Evolutionary conservation across 2,329 filamentous ascomycete genomes (phyloP), one percentile per base, ranked within the genome.

Genomic region (Cercospora zeina): DNA sequence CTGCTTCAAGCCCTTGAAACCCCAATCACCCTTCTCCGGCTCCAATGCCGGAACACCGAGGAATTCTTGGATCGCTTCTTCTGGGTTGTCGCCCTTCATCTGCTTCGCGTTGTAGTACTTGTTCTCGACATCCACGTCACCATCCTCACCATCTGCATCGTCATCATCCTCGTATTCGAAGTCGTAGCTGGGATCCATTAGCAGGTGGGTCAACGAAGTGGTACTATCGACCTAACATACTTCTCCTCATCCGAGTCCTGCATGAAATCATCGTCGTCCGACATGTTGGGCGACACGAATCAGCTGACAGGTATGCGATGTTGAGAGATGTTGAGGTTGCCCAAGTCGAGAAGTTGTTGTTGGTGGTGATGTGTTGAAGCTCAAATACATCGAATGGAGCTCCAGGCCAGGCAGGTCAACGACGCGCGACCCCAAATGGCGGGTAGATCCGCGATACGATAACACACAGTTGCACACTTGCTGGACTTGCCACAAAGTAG

Each of bases 101-200:
- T 97, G 93, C 79, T 99, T 99, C 47, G 95, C 95, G 78, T 97
- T 97, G 83, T 97, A 99, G 82, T 99, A 99, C 80, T 96, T 97
- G 82, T 99, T 99, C 77, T 99, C 95, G 75, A 97, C 96, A 69
- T 93, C 92, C 71, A 97, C 90, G 75, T 97, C 91, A 62, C 88
- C 92, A 33, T 85, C 87, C 62, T 96, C 89, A 47, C 96, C 90
- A 54, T 95, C 92, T 61, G 96, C 91, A 68, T 92, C 91, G 69
- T 91, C 93, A 69, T 91, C 93, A 70, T 92, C 95, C 75, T 97
- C 93, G 77, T 97, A 97, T 74, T 97, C 93, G 76, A 97, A 97
- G 78, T 97, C 95, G 75, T 97, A 92, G 72, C 89, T 90, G 59
- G 14, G 8, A 27, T 24, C 13, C 9, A 16, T 59, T 30, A 59